These are phyloP conservation scores for Penicillium brevicompactum DNA, from an alignment of 2,329 filamentous ascomycete species.

Conservation along the genomic window DNA sequence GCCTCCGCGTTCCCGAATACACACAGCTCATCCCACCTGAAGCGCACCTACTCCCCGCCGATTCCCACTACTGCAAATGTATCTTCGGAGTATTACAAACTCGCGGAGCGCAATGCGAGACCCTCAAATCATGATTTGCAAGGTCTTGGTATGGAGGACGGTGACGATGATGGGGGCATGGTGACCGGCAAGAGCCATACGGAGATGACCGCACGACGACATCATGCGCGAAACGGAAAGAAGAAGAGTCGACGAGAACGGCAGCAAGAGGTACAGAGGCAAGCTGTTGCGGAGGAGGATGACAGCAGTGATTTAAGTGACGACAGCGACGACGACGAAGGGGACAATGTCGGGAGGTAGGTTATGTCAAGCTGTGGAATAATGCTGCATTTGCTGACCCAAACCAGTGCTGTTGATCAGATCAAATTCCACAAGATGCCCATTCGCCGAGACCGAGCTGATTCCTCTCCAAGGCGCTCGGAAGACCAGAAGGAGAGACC, in stretches of 20 bases:
- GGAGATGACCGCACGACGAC: conserved; percentile 57
- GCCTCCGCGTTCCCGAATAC: conserved; percentile 36
- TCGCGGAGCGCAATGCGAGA: conserved; percentile 40
- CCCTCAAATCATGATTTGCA: conserved; percentile 29
- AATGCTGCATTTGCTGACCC: conserved; percentile 20
- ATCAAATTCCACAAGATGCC: conserved; percentile 98
- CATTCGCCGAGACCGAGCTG: conserved; percentile 72
- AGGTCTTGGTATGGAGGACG: conserved; percentile 47
- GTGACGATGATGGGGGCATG: conserved; percentile 65
- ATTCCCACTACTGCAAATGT: conserved; percentile 62
- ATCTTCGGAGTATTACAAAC: conserved; percentile 64
- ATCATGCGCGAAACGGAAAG: conserved; percentile 32
- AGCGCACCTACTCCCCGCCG: conserved; percentile 67
- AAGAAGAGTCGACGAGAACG: conserved; percentile 39
- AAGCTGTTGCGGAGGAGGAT: conserved; percentile 61
- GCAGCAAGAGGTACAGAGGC: conserved; percentile 54
- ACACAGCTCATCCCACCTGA: conserved; percentile 55
- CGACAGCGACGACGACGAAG: conserved; percentile 67
- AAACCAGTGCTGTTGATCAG: conserved; percentile 70
- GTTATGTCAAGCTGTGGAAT: conserved; percentile 6
- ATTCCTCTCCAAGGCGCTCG: conserved; percentile 78
- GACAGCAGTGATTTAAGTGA: conserved; percentile 68
- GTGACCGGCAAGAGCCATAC: conserved; percentile 60
- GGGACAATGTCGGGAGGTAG: conserved; percentile 46
- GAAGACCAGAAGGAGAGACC: conserved; percentile 47